These are phyloP conservation scores for Nicotiana paniculata DNA, from an alignment of 257 asterid genomes.

Conservation along the genomic window DNA sequence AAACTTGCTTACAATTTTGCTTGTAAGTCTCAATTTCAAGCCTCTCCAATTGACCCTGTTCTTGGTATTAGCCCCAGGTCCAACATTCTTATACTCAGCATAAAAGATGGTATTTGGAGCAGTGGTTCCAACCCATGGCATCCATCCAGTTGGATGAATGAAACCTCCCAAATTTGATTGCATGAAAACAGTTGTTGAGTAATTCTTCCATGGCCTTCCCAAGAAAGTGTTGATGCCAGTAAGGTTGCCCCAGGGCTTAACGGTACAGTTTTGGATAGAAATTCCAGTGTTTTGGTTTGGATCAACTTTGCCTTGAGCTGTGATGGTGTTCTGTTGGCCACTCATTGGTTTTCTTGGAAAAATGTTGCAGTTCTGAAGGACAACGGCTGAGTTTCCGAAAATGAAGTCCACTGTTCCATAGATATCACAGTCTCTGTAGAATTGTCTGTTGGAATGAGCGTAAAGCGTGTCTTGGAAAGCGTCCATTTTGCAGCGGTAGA, in stretches of 20 bases:
- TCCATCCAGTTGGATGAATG: slow-evolving; percentile 68
- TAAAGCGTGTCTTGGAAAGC: slow-evolving; percentile 53
- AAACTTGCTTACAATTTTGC: slow-evolving; percentile 40
- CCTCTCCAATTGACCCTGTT: slow-evolving; percentile 77
- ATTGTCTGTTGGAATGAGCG: slow-evolving; percentile 39
- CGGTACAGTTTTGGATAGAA: slow-evolving; percentile 61
- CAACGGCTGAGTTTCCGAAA: slow-evolving; percentile 45
- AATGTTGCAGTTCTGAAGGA: slow-evolving; percentile 47
- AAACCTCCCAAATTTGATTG: slow-evolving; percentile 34
- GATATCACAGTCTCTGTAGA: slow-evolving; percentile 42
- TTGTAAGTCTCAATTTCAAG: slow-evolving; percentile 44
- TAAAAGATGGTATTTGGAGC: slow-evolving; percentile 74
- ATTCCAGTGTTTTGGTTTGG: slow-evolving; percentile 65
- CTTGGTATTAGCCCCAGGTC: slow-evolving; percentile 57
- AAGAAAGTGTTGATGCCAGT: slow-evolving; percentile 44
- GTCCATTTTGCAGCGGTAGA: slow-evolving; percentile 35
- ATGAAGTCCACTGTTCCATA: slow-evolving; percentile 55
- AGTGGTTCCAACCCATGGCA: slow-evolving; percentile 73
- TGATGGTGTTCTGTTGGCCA: slow-evolving; percentile 41
- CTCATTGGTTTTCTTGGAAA: slow-evolving; percentile 26
- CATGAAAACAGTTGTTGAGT: slow-evolving; percentile 60
- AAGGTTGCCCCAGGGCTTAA: slow-evolving; percentile 50
- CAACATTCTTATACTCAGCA: slow-evolving; percentile 55
- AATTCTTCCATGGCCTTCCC: slow-evolving; percentile 88
- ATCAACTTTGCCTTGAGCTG: slow-evolving; percentile 43